Evolutionary conservation across 257 asterid species (phyloP), one percentile per base, ranked within the genome.

Genomic region (Gentiana straminea): DNA sequence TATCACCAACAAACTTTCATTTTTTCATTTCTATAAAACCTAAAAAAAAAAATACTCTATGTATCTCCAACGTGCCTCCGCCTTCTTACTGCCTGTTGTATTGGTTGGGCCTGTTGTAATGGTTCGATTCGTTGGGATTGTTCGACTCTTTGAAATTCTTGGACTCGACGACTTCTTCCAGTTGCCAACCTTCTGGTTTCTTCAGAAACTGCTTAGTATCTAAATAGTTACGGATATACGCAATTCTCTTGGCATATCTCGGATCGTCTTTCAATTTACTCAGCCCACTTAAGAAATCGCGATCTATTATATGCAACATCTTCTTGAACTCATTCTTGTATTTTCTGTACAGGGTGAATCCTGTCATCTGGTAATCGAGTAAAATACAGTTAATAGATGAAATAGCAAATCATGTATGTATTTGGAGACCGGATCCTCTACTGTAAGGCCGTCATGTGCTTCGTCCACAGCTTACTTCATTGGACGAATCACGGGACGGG

Each of bases 291-390:
- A 84, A 39, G 64, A 84, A 91, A 41, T 84, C 83, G 5, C 58
- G 69, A 11, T 68, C 70, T 51, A 87, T 70, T 13, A 87, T 67
- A 8, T 24, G 52, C 33, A 91, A 15, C 50, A 91, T 52, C 73
- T 91, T 91, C 76, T 70, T 79, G 64, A 87, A 84, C 57, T 91
- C 92, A 50, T 49, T 69, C 68, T 47, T 76, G 64, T 77, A 91
- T 68, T 70, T 79, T 47, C 68, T 64, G 62, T 80, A 66, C 11
- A 91, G 70, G 1, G 79, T 79, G 35, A 59, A 83, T 56, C 95
- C 98, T 54, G 95, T 94, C 85, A 82, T 78, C 98, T 90, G 78
- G 49, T 35, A 24, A 67, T 51, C 64, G 53, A 73, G 50, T 51
- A 53, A 53, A 35, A 15, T 15, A 15, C 24, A 15, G 24, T 15